A percentile compares a stretch with the other conserved stretches of the same genome.
These are phyloP conservation scores for Hanseniaspora clermontiae DNA, from an alignment of 805 yeast species.

Conservation along the genomic window DNA sequence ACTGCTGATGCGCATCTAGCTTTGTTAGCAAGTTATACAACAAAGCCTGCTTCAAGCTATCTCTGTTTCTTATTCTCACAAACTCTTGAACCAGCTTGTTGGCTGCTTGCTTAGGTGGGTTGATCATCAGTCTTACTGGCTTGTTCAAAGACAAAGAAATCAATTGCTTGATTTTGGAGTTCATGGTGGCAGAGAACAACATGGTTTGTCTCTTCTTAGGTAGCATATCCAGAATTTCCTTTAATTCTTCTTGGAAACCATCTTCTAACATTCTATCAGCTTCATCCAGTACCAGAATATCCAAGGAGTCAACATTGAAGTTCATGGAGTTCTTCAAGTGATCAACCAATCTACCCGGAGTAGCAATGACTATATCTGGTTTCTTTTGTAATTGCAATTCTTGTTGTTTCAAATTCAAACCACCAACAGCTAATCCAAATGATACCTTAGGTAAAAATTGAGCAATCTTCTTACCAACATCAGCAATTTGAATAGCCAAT, in stretches of 20 bases:
- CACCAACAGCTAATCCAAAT: constrained; percentile 97
- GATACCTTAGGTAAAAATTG: constrained; percentile 61
- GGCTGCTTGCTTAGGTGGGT: constrained; percentile 93
- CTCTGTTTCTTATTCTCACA: constrained; percentile 86
- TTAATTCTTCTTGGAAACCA: constrained; percentile 91
- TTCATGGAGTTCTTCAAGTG: constrained; percentile 91
- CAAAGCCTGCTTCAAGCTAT: constrained; percentile 68
- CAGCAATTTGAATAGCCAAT: constrained; percentile 88
- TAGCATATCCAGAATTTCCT: constrained; percentile 73
- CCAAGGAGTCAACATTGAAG: constrained; percentile 80
- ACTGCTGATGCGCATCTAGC: constrained; percentile 48
- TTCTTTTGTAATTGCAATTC: constrained; percentile 84
- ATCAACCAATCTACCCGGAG: constrained; percentile 97
- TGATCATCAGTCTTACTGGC: constrained; percentile 91
- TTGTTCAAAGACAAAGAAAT: constrained; percentile 75
- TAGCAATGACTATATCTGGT: constrained; percentile 94
- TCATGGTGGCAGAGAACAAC: constrained; percentile 96
- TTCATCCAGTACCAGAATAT: constrained; percentile 87
- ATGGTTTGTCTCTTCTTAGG: constrained; percentile 90
- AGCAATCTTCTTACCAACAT: constrained; percentile 79
- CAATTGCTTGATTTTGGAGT: constrained; percentile 75
- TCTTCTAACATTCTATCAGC: constrained; percentile 99
- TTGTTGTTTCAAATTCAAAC: constrained; percentile 86
- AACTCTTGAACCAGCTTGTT: constrained; percentile 84
- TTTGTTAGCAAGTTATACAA: constrained; percentile 57